These are phyloP conservation scores for Rhododendron williamsianum DNA, from an alignment of 148 eudicot genomes.

Conservation along the genomic window DNA sequence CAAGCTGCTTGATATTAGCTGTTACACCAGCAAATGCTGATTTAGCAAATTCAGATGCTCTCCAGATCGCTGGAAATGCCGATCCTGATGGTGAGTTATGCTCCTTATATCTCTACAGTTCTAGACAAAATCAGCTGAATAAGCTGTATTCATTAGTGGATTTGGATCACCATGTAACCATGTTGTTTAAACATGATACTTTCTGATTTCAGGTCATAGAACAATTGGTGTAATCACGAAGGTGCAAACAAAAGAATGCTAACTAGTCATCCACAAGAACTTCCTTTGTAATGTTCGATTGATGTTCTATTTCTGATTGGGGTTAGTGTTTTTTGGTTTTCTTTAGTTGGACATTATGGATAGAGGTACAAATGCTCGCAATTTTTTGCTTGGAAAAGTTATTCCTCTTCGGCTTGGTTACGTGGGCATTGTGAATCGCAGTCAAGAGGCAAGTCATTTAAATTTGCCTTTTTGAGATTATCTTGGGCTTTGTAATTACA, in stretches of 20 bases:
- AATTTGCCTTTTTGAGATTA: neutral
- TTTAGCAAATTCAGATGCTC: slow-evolving; percentile 89
- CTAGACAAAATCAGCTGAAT: neutral
- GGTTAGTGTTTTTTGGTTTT: slow-evolving; percentile 5
- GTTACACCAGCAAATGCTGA: slow-evolving; percentile 92
- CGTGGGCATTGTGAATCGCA: slow-evolving; percentile 86
- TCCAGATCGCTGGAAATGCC: slow-evolving; percentile 88
- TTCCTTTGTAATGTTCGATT: neutral
- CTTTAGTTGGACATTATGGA: slow-evolving; percentile 90
- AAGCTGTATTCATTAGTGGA: neutral
- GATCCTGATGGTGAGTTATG: slow-evolving; percentile 79
- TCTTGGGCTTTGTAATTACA: neutral
- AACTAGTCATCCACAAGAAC: neutral
- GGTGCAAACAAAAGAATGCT: slow-evolving; percentile 29
- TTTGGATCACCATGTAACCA: neutral
- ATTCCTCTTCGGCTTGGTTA: slow-evolving; percentile 91
- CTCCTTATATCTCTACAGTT: neutral
- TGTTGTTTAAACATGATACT: slow-evolving; percentile 16
- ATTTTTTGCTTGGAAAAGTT: slow-evolving; percentile 87
- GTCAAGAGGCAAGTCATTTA: slow-evolving; percentile 71
- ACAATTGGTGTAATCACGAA: slow-evolving; percentile 92
- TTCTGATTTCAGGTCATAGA: slow-evolving; percentile 53
- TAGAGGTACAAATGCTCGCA: slow-evolving; percentile 90
- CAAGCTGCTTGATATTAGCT: slow-evolving; percentile 76
- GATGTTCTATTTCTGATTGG: neutral